Percentiles rank a stretch among this genome's conserved stretches.
Evolutionary conservation across 495 filamentous ascomycete species (phyloP).

Genomic region (Aspergillus steynii): DNA sequence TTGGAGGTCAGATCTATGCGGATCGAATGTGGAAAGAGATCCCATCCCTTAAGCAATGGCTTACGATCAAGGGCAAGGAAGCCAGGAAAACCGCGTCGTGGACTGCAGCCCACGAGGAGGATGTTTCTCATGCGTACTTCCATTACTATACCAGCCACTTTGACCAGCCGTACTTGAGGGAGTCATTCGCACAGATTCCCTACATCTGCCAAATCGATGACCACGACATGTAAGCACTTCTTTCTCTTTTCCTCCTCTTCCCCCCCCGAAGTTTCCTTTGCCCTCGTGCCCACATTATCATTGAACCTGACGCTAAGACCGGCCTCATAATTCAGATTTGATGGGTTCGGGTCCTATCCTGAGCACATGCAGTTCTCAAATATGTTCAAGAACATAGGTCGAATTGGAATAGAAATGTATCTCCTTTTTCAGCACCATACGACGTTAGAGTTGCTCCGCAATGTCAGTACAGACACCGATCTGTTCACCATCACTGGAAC

Average conservation of each 20-base stretch:
- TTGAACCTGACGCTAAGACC: not conserved
- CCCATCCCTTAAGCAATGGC: slow-evolving; percentile 88
- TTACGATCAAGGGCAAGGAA: slow-evolving; percentile 85
- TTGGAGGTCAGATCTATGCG: slow-evolving; percentile 94
- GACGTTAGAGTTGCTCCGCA: slow-evolving; percentile 87
- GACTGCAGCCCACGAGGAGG: slow-evolving; percentile 92
- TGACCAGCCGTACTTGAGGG: slow-evolving; percentile 88
- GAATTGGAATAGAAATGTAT: slow-evolving; percentile 98
- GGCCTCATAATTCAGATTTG: slow-evolving; percentile 62
- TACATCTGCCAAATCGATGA: slow-evolving; percentile 92
- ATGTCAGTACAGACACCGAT: slow-evolving; percentile 80
- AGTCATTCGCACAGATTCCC: slow-evolving; percentile 96
- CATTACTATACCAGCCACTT: slow-evolving; percentile 98
- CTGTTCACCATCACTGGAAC: slow-evolving; percentile 96
- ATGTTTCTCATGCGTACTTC: slow-evolving; percentile 94
- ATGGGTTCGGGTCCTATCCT: slow-evolving; percentile 96
- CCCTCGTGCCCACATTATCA: not conserved
- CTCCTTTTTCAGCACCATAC: slow-evolving; percentile 99
- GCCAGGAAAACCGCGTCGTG: slow-evolving; percentile 85
- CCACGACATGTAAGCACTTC: slow-evolving; percentile 85
- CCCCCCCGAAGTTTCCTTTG: not conserved
- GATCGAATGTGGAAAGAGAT: slow-evolving; percentile 97
- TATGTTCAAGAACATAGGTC: slow-evolving; percentile 97
- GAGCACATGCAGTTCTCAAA: slow-evolving; percentile 98
- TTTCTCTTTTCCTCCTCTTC: slow-evolving; percentile 1